Conservation (phyloP, 371 early-diverging fungal genomes). For the Dichotomocladium elegans region DNA sequence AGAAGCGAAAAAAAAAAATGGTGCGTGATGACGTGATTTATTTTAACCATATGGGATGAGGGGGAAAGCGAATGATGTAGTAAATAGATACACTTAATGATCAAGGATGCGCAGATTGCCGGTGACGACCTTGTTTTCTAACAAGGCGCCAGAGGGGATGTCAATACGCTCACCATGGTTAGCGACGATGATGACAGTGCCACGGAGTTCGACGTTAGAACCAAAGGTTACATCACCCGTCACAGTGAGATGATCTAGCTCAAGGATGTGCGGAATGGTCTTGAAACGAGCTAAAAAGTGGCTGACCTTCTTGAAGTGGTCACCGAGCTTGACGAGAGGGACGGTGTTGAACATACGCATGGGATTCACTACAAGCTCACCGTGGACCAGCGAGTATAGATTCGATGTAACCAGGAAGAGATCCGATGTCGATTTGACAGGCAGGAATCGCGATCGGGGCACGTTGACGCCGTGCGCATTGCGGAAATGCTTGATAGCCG, state of each 20-base stretch:
- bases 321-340: slow-evolving; percentile 96
- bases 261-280: slow-evolving; percentile 94
- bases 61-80: background rate
- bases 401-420: slow-evolving; percentile 97
- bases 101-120: slow-evolving; percentile 93
- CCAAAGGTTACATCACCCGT: slow-evolving; percentile 99
- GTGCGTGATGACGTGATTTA: too few species aligned
- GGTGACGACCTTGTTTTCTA: slow-evolving; percentile 98
- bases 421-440: slow-evolving; percentile 99
- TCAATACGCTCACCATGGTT: slow-evolving; percentile 95
- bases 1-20: too few species aligned
- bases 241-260: slow-evolving; percentile 97
- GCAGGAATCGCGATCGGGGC: slow-evolving; percentile 97
- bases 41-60: too few species aligned
- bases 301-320: slow-evolving; percentile 96
- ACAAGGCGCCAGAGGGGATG: slow-evolving; percentile 97
- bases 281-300: slow-evolving; percentile 78
- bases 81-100: slow-evolving; percentile 40
- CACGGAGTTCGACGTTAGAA: slow-evolving; percentile 88
- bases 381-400: slow-evolving; percentile 91
- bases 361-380: slow-evolving; percentile 89
- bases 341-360: slow-evolving; percentile 91
- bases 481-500: slow-evolving; percentile 98
- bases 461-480: slow-evolving; percentile 98
- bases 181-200: slow-evolving; percentile 99